Conservation (phyloP, 1,139 yeast species). For the Taiozyma sp. region DNA sequence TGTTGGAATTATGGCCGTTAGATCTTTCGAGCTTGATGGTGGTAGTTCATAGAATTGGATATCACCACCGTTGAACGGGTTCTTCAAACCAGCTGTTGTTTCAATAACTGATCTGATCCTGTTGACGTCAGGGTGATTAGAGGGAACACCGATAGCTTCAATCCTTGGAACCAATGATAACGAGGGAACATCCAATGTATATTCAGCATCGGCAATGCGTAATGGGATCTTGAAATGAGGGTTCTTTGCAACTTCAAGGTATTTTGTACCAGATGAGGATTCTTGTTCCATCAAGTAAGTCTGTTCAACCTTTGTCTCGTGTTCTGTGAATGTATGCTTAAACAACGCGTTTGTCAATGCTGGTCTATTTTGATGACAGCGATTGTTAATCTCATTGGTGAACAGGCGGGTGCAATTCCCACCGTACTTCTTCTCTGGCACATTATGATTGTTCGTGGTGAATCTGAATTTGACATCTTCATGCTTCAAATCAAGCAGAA, state of each 20-base stretch:
- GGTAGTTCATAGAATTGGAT: constrained; percentile 1
- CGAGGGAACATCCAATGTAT: constrained; percentile 10
- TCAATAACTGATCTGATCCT: neutral
- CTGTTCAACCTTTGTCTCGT: neutral
- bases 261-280: neutral
- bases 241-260: constrained; percentile 3
- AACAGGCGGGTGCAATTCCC: constrained; percentile 14
- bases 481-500: constrained; percentile 8
- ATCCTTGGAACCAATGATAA: constrained; percentile 12
- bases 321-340: constrained; percentile 2
- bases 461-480: constrained; percentile 12
- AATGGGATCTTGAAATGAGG: constrained; percentile 5
- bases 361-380: constrained; percentile 14
- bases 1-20: constrained; percentile 17
- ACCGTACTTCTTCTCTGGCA: neutral
- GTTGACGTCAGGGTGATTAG: constrained; percentile 11
- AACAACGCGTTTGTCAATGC: constrained; percentile 1
- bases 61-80: constrained; percentile 6
- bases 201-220: constrained; percentile 5
- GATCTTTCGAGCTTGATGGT: neutral
- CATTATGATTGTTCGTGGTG: constrained; percentile 6
- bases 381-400: constrained; percentile 17
- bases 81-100: neutral
- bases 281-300: neutral
- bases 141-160: constrained; percentile 16